A percentile compares a stretch with the other conserved stretches of the same genome.
Evolutionary conservation across 495 filamentous ascomycete genomes (phyloP).

Genomic region (Cairneyella variabilis): DNA sequence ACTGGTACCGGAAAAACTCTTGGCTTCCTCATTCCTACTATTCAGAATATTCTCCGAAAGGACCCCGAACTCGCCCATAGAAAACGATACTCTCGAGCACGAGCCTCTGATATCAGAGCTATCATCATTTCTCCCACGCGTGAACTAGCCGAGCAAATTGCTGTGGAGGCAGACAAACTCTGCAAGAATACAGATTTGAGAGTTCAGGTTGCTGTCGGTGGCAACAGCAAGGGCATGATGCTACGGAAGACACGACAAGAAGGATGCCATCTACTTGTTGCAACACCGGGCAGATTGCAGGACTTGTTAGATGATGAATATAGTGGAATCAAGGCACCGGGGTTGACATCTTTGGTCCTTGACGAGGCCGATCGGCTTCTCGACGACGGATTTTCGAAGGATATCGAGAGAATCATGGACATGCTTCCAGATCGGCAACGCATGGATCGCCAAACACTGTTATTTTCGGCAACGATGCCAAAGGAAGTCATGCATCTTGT

Average conservation of each 20-base stretch:
- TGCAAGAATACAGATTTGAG: slow-evolving; percentile 60
- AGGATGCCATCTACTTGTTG: slow-evolving; percentile 88
- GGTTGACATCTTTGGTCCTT: slow-evolving; percentile 75
- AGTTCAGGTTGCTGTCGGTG: slow-evolving; percentile 86
- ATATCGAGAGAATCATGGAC: slow-evolving; percentile 65
- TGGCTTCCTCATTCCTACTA: slow-evolving; percentile 72
- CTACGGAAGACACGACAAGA: slow-evolving; percentile 58
- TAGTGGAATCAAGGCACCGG: slow-evolving; percentile 65
- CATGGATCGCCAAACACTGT: slow-evolving; percentile 77
- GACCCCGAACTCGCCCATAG: slow-evolving; percentile 46
- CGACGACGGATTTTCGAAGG: slow-evolving; percentile 82
- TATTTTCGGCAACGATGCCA: slow-evolving; percentile 93
- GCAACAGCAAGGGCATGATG: slow-evolving; percentile 65
- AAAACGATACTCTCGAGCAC: slow-evolving; percentile 28
- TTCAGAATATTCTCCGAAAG: slow-evolving; percentile 65
- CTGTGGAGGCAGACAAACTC: slow-evolving; percentile 73
- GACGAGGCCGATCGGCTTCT: slow-evolving; percentile 94
- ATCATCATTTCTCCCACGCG: slow-evolving; percentile 93
- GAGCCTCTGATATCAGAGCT: slow-evolving; percentile 70
- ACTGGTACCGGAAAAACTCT: slow-evolving; percentile 88
- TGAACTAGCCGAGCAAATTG: slow-evolving; percentile 94
- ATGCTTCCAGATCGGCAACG: slow-evolving; percentile 55
- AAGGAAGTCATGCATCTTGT: slow-evolving; percentile 78
- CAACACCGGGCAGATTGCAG: slow-evolving; percentile 82
- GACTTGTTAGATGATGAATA: slow-evolving; percentile 73